These are phyloP conservation scores for Warburgia ugandensis DNA, from an alignment of 164 flowering plant genomes.

Conservation along the genomic window DNA sequence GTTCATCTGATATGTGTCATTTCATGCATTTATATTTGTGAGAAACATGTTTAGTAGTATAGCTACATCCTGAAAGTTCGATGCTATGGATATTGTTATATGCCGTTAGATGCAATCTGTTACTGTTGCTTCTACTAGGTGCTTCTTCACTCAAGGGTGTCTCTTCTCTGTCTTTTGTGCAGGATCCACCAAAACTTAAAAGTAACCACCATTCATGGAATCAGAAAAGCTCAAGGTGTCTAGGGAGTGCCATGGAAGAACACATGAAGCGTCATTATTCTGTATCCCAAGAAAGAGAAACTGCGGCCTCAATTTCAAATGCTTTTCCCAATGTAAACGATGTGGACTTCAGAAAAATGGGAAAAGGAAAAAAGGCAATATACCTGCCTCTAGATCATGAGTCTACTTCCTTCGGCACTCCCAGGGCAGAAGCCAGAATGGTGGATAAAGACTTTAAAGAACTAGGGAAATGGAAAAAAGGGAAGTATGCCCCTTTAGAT, in stretches of 20 bases:
- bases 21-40: too few relatives aligned
- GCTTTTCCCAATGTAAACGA: constrained; percentile 9
- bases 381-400: neutral
- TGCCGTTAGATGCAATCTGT: neutral
- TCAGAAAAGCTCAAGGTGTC: constrained; percentile 10
- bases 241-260: constrained; percentile 8
- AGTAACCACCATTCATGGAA: constrained; percentile 2
- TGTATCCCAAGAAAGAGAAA: constrained; percentile 20
- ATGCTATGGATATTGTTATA: too few relatives aligned
- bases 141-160: neutral
- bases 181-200: constrained; percentile 5
- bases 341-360: neutral
- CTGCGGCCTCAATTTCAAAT: constrained; percentile 29
- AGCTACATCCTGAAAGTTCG: too few relatives aligned
- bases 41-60: too few relatives aligned
- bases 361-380: neutral
- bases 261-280: too few relatives aligned
- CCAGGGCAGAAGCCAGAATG: too few relatives aligned
- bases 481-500: too few relatives aligned
- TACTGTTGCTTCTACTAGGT: neutral
- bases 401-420: too few relatives aligned
- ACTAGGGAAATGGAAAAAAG: too few relatives aligned
- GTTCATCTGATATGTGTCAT: too few relatives aligned
- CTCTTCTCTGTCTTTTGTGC: constrained; percentile 9
- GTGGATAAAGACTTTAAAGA: too few relatives aligned